A percentile compares a stretch with the other conserved stretches of the same genome.
Evolutionary conservation across 257 asterid species (phyloP).

Genomic region (Solanum virginianum): DNA sequence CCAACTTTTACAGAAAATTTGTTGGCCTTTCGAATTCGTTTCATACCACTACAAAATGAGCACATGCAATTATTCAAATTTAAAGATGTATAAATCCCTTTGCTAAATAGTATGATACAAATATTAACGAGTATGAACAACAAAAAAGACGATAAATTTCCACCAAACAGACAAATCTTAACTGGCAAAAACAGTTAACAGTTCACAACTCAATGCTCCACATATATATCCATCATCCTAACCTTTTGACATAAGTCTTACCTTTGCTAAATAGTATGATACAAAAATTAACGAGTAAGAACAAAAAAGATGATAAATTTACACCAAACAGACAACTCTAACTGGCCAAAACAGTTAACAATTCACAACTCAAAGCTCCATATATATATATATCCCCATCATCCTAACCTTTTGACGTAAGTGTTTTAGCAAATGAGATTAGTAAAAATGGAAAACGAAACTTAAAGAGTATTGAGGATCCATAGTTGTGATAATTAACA

Average conservation of each 20-base stretch:
- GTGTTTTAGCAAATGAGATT: neutral
- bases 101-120: neutral
- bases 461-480: neutral
- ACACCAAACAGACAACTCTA: neutral
- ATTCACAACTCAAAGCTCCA: neutral
- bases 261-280: neutral
- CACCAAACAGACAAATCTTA: neutral
- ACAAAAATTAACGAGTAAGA: neutral
- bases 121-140: neutral
- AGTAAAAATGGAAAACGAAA: neutral
- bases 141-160: neutral
- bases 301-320: neutral
- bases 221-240: neutral
- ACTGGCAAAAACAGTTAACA: neutral
- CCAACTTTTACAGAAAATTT: slow-evolving; percentile 92
- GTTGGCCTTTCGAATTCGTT: slow-evolving; percentile 66
- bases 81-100: neutral
- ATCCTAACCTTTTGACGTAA: neutral
- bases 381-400: neutral
- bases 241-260: neutral
- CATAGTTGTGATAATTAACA: neutral
- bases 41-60: slow-evolving; percentile 70
- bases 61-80: neutral
- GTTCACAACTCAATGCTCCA: neutral
- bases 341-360: neutral